Base-by-base conservation (phyloP, 768 basidiomycete genomes). In the Boletus speciosus region DNA sequence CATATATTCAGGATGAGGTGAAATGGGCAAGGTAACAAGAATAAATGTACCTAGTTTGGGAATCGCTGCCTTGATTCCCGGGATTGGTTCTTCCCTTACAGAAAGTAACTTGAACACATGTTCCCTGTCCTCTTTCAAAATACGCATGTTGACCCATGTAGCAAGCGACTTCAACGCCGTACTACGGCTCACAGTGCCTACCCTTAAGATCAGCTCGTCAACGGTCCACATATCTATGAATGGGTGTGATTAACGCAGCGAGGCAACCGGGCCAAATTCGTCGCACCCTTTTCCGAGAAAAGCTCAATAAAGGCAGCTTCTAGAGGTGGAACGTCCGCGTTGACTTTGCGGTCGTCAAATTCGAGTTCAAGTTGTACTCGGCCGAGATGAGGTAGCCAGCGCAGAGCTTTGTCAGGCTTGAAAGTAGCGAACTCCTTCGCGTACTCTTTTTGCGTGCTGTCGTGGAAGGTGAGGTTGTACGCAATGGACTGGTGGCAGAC, bases 281-380 rank as follows among this genome's bases (percentile, higher is more conserved):
- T 41, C 50, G 23, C 31, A 85, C 92, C 74, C 68, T 85, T 81
- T 53, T 84, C 76, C 0, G 84, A 85, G 66, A 98, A 97, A 4
- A 92, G 74, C 61, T 95, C 93, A 46, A 95, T 84, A 55, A 96
- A 82, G 1, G 92, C 88, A 9, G 96, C 97, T 66, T 98, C 95
- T 19, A 98, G 70, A 0, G 94, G 92, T 1, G 85, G 84, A 4
- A 91, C 92, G 40, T 92, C 85, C 4, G 81, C 82, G 21, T 82
- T 81, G 34, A 97, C 55, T 5, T 74, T 82, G 12, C 93, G 85
- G 66, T 98, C 96, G 61, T 85, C 79, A 3, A 98, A 77, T 63
- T 93, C 83, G 7, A 98, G 73, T 50, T 91, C 85, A 48, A 99
- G 68, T 35, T 82, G 78, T 37, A 96, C 82, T 2, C 85, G 90